Base-by-base conservation (phyloP, 306 rosid species). In the Cicer yamashitae region DNA sequence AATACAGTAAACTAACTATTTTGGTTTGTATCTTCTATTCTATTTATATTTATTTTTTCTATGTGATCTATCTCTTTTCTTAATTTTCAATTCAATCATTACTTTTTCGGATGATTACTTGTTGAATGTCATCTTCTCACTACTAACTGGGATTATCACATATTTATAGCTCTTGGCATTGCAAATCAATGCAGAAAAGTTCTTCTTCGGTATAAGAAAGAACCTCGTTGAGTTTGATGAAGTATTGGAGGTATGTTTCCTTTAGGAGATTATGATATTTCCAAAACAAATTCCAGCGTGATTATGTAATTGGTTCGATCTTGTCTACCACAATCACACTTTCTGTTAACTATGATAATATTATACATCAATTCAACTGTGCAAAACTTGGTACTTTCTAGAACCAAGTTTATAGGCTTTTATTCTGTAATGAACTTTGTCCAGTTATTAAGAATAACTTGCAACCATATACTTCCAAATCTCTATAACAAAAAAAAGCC, bases 201-300 rank as follows among this genome's bases (percentile, higher is more conserved):
- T 86, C 90, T 94, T 90, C 90, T 94, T 91, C 38, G 80, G 87
- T 59, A 85, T 91, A 84, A 81, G 98, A 82, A 94, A 94, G 89
- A 91, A 83, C 87, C 82, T 91, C 51, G 98, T 94, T 62, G 98
- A 94, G 84, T 94, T 94, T 81, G 98, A 94, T 82, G 98, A 91
- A 89, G 98, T 94, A 70, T 85, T 91, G 85, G 97, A 94, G 98
- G 98, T 94, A 83, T 81, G 87, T 67, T 67, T 76, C 77, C 9
- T 20, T 75, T 40, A 44, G 18, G 25, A 65, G 17, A 22, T 52
- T 34, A 70, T 59, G 40, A 67, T 70, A 40, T 81, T 40, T 69
- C 37, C 45, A 78, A 48, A 40, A 5, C 50, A 53, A 10, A 64
- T 48, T 25, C 47, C 44, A 20, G 39, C 8, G 1, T 17, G n/a